Evolutionary conservation across 768 basidiomycete genomes (phyloP).

Genomic region (Kwoniella bestiolae): DNA sequence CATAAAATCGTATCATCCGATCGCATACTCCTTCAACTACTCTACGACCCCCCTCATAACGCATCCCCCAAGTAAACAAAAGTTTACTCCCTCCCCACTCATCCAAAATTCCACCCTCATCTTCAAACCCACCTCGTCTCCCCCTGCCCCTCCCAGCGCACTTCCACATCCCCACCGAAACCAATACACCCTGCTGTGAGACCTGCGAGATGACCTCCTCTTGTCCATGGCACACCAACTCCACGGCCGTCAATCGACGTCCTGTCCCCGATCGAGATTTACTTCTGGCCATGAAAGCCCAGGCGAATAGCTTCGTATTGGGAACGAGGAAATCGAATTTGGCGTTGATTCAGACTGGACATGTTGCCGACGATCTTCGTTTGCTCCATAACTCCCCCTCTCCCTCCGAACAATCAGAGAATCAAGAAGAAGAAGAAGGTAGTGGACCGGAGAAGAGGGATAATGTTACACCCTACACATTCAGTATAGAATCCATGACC

Average conservation of each 20-base stretch:
- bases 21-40: not conserved
- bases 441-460: not conserved
- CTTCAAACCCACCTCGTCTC: not conserved
- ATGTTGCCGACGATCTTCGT: conserved; percentile 70
- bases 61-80: not conserved
- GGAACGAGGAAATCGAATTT: conserved; percentile 87
- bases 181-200: conserved; percentile 9
- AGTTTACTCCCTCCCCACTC: not conserved
- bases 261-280: conserved; percentile 18
- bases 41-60: not conserved
- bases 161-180: conserved; percentile 1
- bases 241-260: conserved; percentile 17
- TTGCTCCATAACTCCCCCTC: conserved; percentile 61
- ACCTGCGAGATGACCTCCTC: conserved; percentile 26
- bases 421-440: not conserved
- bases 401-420: not conserved
- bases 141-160: conserved; percentile 16
- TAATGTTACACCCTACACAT: conserved; percentile 47
- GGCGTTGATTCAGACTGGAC: conserved; percentile 85
- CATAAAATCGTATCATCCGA: not conserved
- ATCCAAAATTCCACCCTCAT: not conserved
- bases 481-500: conserved; percentile 68
- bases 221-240: conserved; percentile 24
- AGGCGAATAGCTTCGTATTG: conserved; percentile 57
- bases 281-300: conserved; percentile 24